Evolutionary conservation across 768 basidiomycete species (phyloP), one percentile per base, ranked within the genome.

Genomic region (Suillus spraguei): DNA sequence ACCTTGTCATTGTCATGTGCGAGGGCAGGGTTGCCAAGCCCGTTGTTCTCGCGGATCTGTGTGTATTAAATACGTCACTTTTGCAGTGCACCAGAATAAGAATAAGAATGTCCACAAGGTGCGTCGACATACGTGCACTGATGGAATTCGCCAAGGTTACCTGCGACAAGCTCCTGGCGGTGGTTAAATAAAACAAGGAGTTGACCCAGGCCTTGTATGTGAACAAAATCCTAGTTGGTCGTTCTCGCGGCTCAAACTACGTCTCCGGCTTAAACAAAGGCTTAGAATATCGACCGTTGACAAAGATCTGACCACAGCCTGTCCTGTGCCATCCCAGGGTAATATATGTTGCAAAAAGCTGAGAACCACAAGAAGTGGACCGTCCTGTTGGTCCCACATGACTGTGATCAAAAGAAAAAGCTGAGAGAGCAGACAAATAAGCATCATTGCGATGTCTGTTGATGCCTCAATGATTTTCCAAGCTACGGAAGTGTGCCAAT

Each of bases 201-300:
- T 54, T 78, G 78, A 59, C 87, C 87, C 69, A 90, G 74, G 22
- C 91, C 90, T 68, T 87, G 81, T 73, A 86, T 83, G 35, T 80
- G 80, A 52, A 92, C 72, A 62, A 84, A 92, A 64, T 90, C 83
- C 0, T 78, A 60, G 70, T 91, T 78, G 60, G 76, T 86, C n/a
- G 86, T 88, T 3, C 88, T 91, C 0, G 91, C 91, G 28, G 87
- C 89, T 87, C 88, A 93, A 4, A 87, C 86, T 81, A 50, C 16
- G 2, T 20, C 1, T 24, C 14, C 9, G n/a, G 4, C 8, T 55
- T 6, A 35, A 17, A 42, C n/a, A 39, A 59, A 33, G 59, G 24
- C 60, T 46, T 10, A 47, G 42, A 55, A n/a, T 9, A 35, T 46
- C 28, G n/a, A 49, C 35, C 9, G 5, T 56, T n/a, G 52, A 65